Evolutionary conservation across 441 rosid species (phyloP).

Genomic region (Cnidoscolus chayamansa): DNA sequence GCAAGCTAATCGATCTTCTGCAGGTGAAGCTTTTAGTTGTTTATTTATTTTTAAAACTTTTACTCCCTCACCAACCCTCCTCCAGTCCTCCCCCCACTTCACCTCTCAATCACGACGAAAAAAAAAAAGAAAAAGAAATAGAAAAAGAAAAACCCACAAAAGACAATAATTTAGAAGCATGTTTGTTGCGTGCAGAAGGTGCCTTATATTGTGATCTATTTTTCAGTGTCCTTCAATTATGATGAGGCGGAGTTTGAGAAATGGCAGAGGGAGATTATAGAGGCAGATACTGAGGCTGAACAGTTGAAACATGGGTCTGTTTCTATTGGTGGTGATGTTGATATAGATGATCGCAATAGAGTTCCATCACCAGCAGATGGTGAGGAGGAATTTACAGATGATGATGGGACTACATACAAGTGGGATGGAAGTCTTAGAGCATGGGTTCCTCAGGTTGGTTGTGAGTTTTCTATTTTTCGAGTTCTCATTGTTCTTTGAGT

Average conservation of each 20-base stretch:
- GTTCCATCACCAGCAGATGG: constrained; percentile 72
- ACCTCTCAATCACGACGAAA: too few species aligned
- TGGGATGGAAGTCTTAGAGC: constrained; percentile 70
- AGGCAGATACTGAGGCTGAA: constrained; percentile 60
- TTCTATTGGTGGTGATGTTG: constrained; percentile 30
- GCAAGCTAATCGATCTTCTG: constrained; percentile 19
- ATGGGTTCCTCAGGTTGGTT: constrained; percentile 92
- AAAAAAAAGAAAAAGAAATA: background rate
- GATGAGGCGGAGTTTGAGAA: constrained; percentile 75
- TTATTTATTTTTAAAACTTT: background rate
- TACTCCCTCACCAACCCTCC: background rate
- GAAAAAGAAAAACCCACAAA: background rate
- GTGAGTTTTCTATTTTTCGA: background rate
- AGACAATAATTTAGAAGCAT: background rate
- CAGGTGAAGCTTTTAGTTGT: constrained; percentile 24
- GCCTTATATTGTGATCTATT: constrained; percentile 28
- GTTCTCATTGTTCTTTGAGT: background rate
- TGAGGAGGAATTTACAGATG: constrained; percentile 91
- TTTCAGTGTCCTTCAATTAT: constrained; percentile 44
- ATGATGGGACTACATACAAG: constrained; percentile 85
- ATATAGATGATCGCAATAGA: constrained; percentile 36
- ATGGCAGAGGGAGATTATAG: constrained; percentile 80
- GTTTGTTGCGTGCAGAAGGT: background rate
- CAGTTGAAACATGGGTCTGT: constrained; percentile 45
- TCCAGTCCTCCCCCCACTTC: background rate